Evolutionary conservation across 176 grass and related monocot species (phyloP).

Genomic region (Saccharum officinarum): DNA sequence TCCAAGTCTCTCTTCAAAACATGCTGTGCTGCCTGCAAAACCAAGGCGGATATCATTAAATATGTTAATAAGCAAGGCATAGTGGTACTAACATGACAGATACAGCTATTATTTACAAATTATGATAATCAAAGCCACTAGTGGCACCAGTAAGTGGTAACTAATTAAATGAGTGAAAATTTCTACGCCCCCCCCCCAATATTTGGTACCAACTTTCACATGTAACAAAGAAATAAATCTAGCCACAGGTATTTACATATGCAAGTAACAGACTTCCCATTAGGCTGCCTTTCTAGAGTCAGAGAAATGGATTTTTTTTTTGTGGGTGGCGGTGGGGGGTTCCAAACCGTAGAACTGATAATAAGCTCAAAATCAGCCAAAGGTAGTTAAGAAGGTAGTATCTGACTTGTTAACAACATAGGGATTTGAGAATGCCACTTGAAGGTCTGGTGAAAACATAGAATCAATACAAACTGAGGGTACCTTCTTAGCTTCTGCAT

Average conservation of each 20-base stretch:
- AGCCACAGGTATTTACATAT: no score
- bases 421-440: not conserved
- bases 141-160: not conserved
- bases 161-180: not conserved
- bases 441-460: not conserved
- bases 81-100: not conserved
- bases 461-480: not conserved
- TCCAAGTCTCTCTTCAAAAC: conserved; percentile 72
- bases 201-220: not conserved
- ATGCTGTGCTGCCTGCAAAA: conserved; percentile 66
- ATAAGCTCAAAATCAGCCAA: not conserved
- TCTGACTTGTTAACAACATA: conserved; percentile 1
- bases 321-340: no score
- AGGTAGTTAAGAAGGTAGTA: not conserved
- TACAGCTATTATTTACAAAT: not conserved
- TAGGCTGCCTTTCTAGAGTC: not conserved
- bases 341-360: not conserved
- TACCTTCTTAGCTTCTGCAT: conserved; percentile 97
- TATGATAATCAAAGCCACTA: not conserved
- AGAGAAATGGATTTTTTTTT: not conserved
- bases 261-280: no score
- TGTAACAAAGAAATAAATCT: not conserved
- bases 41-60: not conserved
- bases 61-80: not conserved
- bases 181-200: not conserved